Conservation (phyloP, 768 basidiomycete species). For the Podaxis sp. region DNA sequence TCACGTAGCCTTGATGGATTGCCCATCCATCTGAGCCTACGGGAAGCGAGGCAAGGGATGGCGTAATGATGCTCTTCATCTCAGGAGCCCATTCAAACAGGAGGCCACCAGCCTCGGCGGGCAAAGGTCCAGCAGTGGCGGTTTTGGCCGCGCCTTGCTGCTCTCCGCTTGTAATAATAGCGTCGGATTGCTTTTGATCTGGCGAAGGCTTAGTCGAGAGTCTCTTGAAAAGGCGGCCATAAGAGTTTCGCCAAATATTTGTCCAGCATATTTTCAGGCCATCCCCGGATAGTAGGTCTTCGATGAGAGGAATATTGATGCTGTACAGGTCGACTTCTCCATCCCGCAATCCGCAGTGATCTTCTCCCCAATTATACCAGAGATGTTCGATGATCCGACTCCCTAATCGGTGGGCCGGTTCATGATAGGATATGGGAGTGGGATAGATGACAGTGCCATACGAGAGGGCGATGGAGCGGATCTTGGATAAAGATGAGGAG, state of each 20-base stretch:
- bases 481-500: slow-evolving; percentile 66
- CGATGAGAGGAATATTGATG: slow-evolving; percentile 83
- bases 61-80: slow-evolving; percentile 63
- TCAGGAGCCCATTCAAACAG: slow-evolving; percentile 73
- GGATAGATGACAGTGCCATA: slow-evolving; percentile 79
- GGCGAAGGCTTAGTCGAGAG: slow-evolving; percentile 20
- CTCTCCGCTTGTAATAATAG: slow-evolving; percentile 42
- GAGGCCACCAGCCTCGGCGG: slow-evolving; percentile 32
- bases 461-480: slow-evolving; percentile 80
- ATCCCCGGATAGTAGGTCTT: slow-evolving; percentile 51
- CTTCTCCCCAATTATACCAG: slow-evolving; percentile 83
- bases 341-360: slow-evolving; percentile 49
- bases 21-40: slow-evolving; percentile 84
- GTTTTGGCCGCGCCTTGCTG: slow-evolving; percentile 21
- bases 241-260: slow-evolving; percentile 79
- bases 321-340: slow-evolving; percentile 80
- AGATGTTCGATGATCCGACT: slow-evolving; percentile 66
- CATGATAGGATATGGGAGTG: slow-evolving; percentile 50
- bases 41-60: slow-evolving; percentile 54
- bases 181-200: slow-evolving; percentile 17
- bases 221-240: slow-evolving; percentile 73
- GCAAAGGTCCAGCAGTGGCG: slow-evolving; percentile 9
- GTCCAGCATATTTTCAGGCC: slow-evolving; percentile 78
- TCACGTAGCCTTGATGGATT: slow-evolving; percentile 60
- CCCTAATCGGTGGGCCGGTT: slow-evolving; percentile 72